phyloP scores from a whole-genome alignment of 768 basidiomycete species.

The Tylopilus plumbeoviolaceoides region DNA sequence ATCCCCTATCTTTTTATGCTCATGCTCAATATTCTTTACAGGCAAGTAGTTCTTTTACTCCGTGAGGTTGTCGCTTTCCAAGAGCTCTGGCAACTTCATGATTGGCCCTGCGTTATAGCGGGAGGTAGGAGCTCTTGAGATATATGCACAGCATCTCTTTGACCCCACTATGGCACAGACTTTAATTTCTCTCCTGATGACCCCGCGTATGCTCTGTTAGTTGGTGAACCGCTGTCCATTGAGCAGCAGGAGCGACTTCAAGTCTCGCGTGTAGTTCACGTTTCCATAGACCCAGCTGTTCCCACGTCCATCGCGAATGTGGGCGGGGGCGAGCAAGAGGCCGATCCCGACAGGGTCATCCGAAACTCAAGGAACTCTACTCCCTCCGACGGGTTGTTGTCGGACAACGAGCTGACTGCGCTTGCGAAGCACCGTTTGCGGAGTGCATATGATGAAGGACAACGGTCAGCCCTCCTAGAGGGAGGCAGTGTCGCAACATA shows the following conservation, averaged over 20 bases:
- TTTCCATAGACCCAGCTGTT: slow-evolving; percentile 62
- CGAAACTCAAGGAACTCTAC: slow-evolving; percentile 64
- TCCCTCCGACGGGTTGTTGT: slow-evolving; percentile 66
- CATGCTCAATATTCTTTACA: slow-evolving; percentile 23
- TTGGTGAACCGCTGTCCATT: slow-evolving; percentile 52
- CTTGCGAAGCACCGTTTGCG: slow-evolving; percentile 41
- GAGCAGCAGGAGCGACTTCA: slow-evolving; percentile 51
- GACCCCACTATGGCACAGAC: slow-evolving; percentile 43
- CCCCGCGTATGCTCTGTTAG: slow-evolving; percentile 74
- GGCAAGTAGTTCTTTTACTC: slow-evolving; percentile 75
- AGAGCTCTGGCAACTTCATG: slow-evolving; percentile 34
- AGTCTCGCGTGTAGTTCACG: slow-evolving; percentile 68
- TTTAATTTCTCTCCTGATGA: slow-evolving; percentile 88
- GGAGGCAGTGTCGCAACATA: slow-evolving; percentile 38
- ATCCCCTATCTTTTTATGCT: background rate
- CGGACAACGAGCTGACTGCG: slow-evolving; percentile 48
- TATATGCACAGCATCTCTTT: background rate
- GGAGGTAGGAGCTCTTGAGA: slow-evolving; percentile 57
- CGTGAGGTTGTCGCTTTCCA: slow-evolving; percentile 60
- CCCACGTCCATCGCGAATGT: slow-evolving; percentile 28
- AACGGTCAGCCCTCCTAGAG: slow-evolving; percentile 16
- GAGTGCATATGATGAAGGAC: slow-evolving; percentile 69
- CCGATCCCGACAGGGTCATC: slow-evolving; percentile 67
- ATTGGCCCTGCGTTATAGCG: slow-evolving; percentile 80
- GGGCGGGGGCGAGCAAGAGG: slow-evolving; percentile 37